Base-by-base conservation (phyloP, 768 basidiomycete genomes). In the Astraeus odoratus region DNA sequence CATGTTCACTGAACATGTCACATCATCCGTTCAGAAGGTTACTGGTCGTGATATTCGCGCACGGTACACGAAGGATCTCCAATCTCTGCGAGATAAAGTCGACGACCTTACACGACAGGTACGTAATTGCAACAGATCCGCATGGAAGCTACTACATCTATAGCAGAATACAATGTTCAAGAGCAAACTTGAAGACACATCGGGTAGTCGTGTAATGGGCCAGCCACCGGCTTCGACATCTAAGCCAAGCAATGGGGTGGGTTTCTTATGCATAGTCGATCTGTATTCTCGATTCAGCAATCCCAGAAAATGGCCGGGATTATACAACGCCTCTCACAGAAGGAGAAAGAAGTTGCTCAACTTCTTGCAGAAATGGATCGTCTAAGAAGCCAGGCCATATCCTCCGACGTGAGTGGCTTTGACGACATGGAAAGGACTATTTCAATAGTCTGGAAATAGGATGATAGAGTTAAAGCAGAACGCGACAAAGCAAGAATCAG, bases 301-400 rank as follows among this genome's bases (percentile, higher is more conserved):
- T 10, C 3, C 5, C 18, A 85, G 76, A 81, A 75, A 50, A 73
- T 84, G 46, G 75, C 80, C 50, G 87, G 86, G 1, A 57, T 94
- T 16, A 78, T 91, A 8, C 87, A 90, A 55, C 79, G 87, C 8
- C 70, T 94, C 13, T 77, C 85, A 3, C 76, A 81, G 59, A 92
- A 91, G 60, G 92, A 96, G 67, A 89, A 86, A 55, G 80, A 92
- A 61, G 86, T 90, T 1, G 58, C 78, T 2, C 78, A 82, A 44
- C 72, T 94, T 1, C 81, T 83, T 57, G 73, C 73, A 3, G 85
- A 92, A 56, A 64, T 93, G 16, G 83, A 82, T 44, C 70, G 73
- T 15, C 64, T 81, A 51, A 80, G 76, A 52, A 66, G 70, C 4
- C 75, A 79, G 58, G 77, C 76, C 59, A 78, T 78, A 4, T 68